These are phyloP conservation scores for Saposhnikovia divaricata DNA, from an alignment of 129 eudicot species.

Conservation along the genomic window DNA sequence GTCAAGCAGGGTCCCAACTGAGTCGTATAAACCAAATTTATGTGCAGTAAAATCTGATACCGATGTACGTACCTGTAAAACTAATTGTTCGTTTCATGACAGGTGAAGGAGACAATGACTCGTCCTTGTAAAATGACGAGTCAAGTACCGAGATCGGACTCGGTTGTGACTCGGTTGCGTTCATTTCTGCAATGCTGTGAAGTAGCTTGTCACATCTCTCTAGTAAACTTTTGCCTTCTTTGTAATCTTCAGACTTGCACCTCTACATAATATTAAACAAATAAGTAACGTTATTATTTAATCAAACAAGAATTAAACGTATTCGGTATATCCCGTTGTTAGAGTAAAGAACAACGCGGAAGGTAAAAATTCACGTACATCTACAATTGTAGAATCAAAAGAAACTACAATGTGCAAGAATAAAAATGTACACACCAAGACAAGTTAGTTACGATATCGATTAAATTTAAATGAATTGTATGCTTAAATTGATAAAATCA, in stretches of 20 bases:
- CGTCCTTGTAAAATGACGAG: constrained; percentile 77
- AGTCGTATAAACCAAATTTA: constrained; percentile 15
- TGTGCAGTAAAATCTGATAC: not conserved
- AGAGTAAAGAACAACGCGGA: no score
- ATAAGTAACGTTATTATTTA: not conserved
- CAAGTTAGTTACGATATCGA: not conserved
- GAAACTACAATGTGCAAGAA: not conserved
- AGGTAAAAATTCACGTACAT: not conserved
- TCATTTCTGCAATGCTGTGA: constrained; percentile 67
- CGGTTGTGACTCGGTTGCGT: constrained; percentile 51
- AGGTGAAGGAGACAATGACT: constrained; percentile 60
- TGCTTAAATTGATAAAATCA: not conserved
- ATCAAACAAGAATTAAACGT: not conserved
- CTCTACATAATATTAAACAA: constrained; percentile 17
- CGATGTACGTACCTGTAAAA: constrained; percentile 51
- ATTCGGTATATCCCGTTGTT: not conserved
- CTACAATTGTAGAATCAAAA: no score
- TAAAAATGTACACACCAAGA: not conserved
- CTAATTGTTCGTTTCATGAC: constrained; percentile 63
- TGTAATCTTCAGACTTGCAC: constrained; percentile 38
- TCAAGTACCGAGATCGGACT: constrained; percentile 98
- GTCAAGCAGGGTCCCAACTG: constrained; percentile 4
- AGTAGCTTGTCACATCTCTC: constrained; percentile 80
- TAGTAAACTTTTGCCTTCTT: constrained; percentile 52
- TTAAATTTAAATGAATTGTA: no score